Base-by-base conservation (phyloP, 2,329 filamentous ascomycete genomes). In the Aspergillus viridinutans region DNA sequence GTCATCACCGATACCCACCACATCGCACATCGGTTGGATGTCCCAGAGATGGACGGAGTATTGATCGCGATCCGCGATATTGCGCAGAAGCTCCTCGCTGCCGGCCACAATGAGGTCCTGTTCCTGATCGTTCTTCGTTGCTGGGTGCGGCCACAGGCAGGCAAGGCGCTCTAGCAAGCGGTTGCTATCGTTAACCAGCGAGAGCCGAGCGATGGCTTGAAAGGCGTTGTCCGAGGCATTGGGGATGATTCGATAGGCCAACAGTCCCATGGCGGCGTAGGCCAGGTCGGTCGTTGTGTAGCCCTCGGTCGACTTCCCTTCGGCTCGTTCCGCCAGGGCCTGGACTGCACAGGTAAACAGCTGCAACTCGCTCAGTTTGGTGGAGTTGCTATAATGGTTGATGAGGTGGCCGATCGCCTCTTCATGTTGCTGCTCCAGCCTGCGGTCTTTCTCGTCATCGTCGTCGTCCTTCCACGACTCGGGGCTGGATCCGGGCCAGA, bases 181-280 rank as follows among this genome's bases (percentile, higher is more conserved):
- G 52, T 72, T 67, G 53, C 61, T 71, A 50, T 73, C 69, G 49
- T 72, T 72, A 3, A 64, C 55, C 6, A 72, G 58, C 3, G 67
- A 72, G 4, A 72, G 62, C 8, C 69, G 62, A 12, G 68, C 69
- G 4, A 72, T 64, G 4, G 66, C 69, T 49, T 71, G 64, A 49
- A 71, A 71, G 2, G 59, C 49, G 8, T 61, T 61, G 38, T 73
- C 70, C 21, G 52, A 61, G 20, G 52, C 58, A 55, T 55, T 61
- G 29, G 59, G 64, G 45, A 49, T 62, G 48, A 58, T 64, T 26
- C 71, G 65, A 50, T 70, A 62, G 28, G 64, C 61, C 12, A 62
- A 38, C 8, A 62, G 52, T 1, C 58, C 59, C 59, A 61, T 61
- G 20, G 56, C 51, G 26, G 60, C 55, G 32, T 60, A 60, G 26